Evolutionary conservation across 345 rosid species (phyloP).

Genomic region (Eucalyptus lansdowneana): DNA sequence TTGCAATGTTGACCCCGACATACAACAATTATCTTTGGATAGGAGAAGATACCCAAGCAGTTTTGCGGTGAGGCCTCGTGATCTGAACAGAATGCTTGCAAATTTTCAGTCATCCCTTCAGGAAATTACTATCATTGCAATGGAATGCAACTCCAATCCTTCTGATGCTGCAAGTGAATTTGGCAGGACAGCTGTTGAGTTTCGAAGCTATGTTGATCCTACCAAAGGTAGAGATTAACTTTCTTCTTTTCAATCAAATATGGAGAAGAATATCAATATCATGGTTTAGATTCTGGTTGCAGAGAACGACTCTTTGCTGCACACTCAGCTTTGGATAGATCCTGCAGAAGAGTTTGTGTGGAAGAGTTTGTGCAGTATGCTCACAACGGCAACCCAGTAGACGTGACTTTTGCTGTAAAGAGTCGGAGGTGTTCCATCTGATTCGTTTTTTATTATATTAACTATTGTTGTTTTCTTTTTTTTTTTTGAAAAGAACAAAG

Average conservation of each 20-base stretch:
- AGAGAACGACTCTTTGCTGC: slow-evolving; percentile 63
- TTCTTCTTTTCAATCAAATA: not conserved
- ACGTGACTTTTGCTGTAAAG: not conserved
- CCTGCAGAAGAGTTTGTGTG: not conserved
- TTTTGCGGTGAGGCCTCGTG: slow-evolving; percentile 68
- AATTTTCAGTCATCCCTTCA: slow-evolving; percentile 87
- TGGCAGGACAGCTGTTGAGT: slow-evolving; percentile 83
- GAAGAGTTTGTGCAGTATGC: not conserved
- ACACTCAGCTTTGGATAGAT: slow-evolving; percentile 10
- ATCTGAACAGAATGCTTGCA: slow-evolving; percentile 47
- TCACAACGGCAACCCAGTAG: rapidly evolving
- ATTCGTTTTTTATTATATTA: no score
- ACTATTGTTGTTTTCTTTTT: no score
- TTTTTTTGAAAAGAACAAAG: no score
- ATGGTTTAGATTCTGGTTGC: slow-evolving; percentile 5
- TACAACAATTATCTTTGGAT: slow-evolving; percentile 79
- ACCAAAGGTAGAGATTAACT: slow-evolving; percentile 13
- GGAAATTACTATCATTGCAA: slow-evolving; percentile 82
- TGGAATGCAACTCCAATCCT: slow-evolving; percentile 39
- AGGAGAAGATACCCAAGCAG: slow-evolving; percentile 49
- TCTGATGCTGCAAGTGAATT: slow-evolving; percentile 58
- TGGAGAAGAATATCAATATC: not conserved
- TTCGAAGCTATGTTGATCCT: slow-evolving; percentile 35
- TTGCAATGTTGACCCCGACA: slow-evolving; percentile 76
- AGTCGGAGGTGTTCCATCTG: not conserved